phyloP scores from a whole-genome alignment of 2,329 filamentous ascomycete species.

The Laburnicola sp. region DNA sequence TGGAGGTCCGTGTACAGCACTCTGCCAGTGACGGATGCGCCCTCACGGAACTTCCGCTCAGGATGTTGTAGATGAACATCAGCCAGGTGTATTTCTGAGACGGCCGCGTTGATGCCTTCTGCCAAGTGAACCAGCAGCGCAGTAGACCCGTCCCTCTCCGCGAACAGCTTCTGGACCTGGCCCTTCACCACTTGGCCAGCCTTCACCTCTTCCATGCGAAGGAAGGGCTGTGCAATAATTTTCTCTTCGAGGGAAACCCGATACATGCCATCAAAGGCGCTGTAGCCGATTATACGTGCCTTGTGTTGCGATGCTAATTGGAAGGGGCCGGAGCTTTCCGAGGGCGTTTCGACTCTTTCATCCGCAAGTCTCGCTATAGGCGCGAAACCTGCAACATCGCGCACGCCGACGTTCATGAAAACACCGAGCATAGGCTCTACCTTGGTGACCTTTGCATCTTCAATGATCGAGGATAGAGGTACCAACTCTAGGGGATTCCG shows the following conservation, averaged over 20 bases:
- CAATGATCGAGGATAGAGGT: conserved; percentile 73
- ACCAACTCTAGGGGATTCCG: conserved; percentile 63
- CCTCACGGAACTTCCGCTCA: conserved; percentile 93
- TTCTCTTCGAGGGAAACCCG: conserved; percentile 81
- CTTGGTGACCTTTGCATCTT: conserved; percentile 75
- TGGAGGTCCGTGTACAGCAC: conserved; percentile 78
- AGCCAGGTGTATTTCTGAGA: conserved; percentile 84
- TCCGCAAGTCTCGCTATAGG: conserved; percentile 94
- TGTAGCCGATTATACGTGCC: conserved; percentile 84
- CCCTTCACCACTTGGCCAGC: conserved; percentile 80
- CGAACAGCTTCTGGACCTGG: conserved; percentile 79
- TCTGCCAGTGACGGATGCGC: conserved; percentile 79
- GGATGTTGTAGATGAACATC: conserved; percentile 87
- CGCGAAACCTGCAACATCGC: conserved; percentile 78
- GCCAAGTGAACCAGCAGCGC: conserved; percentile 82
- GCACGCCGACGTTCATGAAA: conserved; percentile 72
- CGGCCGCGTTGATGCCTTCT: conserved; percentile 85
- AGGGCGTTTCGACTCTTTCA: conserved; percentile 81
- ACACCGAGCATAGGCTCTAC: conserved; percentile 81
- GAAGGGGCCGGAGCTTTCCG: conserved; percentile 74
- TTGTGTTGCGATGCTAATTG: conserved; percentile 77
- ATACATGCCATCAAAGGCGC: conserved; percentile 81
- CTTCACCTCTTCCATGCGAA: conserved; percentile 87
- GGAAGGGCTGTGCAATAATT: conserved; percentile 82
- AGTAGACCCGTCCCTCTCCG: conserved; percentile 75